Conservation (phyloP, 345 rosid species). For the Barbarea vulgaris region DNA sequence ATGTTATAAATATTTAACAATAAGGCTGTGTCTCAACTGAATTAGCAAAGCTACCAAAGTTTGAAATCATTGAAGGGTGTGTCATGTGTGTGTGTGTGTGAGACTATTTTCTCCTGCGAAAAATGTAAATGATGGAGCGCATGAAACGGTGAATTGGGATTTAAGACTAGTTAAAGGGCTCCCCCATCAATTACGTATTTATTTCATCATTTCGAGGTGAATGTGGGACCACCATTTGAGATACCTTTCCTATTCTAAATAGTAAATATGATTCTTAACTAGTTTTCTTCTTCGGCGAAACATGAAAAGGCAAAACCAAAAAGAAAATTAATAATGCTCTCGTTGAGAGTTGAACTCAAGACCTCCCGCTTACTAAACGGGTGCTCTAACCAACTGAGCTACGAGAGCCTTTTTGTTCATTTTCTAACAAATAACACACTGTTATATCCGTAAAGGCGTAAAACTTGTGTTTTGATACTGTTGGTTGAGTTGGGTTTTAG, state of each 20-base stretch:
- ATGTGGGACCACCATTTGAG: not conserved
- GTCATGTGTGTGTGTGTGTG: not conserved
- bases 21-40: constrained; percentile 17
- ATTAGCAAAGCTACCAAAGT: constrained; percentile 10
- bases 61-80: not conserved
- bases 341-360: constrained; percentile 34
- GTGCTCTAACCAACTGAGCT: constrained; percentile 99
- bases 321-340: not conserved
- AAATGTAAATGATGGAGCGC: constrained; percentile 25
- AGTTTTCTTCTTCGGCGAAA: not conserved
- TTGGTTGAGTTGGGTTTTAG: not conserved
- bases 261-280: no score
- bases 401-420: constrained; percentile 56
- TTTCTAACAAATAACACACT: no score
- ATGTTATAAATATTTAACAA: not conserved
- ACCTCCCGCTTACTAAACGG: constrained; percentile 59
- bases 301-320: not conserved
- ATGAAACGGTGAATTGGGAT: constrained; percentile 23
- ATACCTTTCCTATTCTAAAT: not conserved
- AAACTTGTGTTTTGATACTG: not conserved
- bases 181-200: constrained; percentile 9
- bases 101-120: not conserved
- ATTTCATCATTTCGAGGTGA: constrained; percentile 24
- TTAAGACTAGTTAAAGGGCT: constrained; percentile 7
- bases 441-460: no score